Base-by-base conservation (phyloP, 73 alveolate species). In the Paraurostyla sp. region DNA sequence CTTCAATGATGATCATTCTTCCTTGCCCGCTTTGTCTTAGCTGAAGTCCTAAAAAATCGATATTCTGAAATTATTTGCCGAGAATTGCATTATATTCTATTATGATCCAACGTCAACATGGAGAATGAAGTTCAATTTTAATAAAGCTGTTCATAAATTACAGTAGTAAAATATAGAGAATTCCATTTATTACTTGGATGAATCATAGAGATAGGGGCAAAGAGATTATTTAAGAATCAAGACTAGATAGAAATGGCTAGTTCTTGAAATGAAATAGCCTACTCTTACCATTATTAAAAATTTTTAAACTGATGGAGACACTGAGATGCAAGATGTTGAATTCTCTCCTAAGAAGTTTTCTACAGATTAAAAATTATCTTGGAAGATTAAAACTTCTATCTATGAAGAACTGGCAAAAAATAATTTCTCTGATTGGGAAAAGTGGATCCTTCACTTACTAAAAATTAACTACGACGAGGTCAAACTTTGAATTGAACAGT, bases 101-200 rank as follows among this genome's bases (percentile, higher is more conserved):
- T 65, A 65, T 65, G 82, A 65, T 38, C 82, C 82, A 18, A 65
- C 60, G 18, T 11, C 82, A 36, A 3, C 41, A 36, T 65, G 82
- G 82, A 38, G 60, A 33, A 65, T 65, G 56, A 18, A 38, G 7
- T 40, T 18, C 23, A 40, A 65, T 40, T 65, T 65, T 30, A 65
- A 40, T 20, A 38, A 65, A 35, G 82, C 25, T 6, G 36, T 65
- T 65, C 60, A 65, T 1, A 65, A 3, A 35, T 35, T 65, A 1
- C 15, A 35, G 2, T 32, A 18, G 35, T 56, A 36, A 7, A 1
- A 38, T 32, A n/a, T n/a, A n/a, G n/a, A n/a, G n/a, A 40, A 65
- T 35, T 7, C 33, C 1, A 58, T 38, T 2, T 32, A 7, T 40
- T 65, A 38, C 50, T 38, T 65, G 2, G 58, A 32, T 38, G 23